Evolutionary conservation across 2,329 filamentous ascomycete genomes (phyloP).

Genomic region (Hypoxylon sp.): DNA sequence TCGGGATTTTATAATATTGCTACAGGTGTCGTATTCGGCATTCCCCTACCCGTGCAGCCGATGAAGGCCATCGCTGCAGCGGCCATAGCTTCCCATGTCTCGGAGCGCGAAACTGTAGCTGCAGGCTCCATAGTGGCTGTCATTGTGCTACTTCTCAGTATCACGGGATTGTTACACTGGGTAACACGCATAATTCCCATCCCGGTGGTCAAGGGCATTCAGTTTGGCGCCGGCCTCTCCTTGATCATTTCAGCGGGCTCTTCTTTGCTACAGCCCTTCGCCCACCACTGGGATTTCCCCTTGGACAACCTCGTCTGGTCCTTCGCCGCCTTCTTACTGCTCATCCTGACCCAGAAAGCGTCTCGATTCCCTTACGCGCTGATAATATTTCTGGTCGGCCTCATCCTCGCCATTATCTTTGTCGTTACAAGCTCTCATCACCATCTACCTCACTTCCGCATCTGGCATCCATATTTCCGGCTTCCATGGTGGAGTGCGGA

Average conservation of each 20-base stretch:
- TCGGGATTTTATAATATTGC: constrained; percentile 89
- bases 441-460: constrained; percentile 65
- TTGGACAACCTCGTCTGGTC: constrained; percentile 87
- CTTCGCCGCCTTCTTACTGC: constrained; percentile 77
- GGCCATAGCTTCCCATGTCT: constrained; percentile 79
- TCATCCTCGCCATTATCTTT: constrained; percentile 73
- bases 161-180: constrained; percentile 83
- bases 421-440: constrained; percentile 52
- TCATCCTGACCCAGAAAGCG: constrained; percentile 77
- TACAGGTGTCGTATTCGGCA: constrained; percentile 86
- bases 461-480: constrained; percentile 72
- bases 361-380: constrained; percentile 84
- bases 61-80: constrained; percentile 92
- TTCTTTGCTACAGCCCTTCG: constrained; percentile 75
- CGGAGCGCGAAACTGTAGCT: constrained; percentile 80
- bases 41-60: constrained; percentile 93
- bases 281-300: constrained; percentile 73
- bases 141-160: constrained; percentile 81
- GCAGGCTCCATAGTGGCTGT: constrained; percentile 85
- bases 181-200: constrained; percentile 83
- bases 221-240: constrained; percentile 90
- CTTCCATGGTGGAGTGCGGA: constrained; percentile 62
- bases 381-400: constrained; percentile 76
- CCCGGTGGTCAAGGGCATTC: constrained; percentile 93
- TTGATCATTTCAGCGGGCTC: constrained; percentile 83